Conservation (phyloP, 2,329 filamentous ascomycete species). For the Verticillium zaregamsianum region DNA sequence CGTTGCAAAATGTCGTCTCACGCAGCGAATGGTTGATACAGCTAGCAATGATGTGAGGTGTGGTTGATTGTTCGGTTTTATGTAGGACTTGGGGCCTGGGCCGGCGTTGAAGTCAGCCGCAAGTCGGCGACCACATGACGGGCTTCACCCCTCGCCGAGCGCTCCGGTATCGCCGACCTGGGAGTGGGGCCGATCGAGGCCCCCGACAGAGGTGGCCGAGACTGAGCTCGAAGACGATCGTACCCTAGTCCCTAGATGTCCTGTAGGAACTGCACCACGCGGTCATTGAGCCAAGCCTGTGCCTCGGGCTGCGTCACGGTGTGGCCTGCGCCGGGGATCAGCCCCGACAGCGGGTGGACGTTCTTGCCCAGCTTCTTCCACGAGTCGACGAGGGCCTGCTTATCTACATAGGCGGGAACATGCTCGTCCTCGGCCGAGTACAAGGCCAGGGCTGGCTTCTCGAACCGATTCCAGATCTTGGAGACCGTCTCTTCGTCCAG, state of each 20-base stretch:
- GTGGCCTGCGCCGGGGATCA: slow-evolving; percentile 50
- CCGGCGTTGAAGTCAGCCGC: not conserved
- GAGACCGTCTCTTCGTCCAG: slow-evolving; percentile 52
- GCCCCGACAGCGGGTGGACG: slow-evolving; percentile 45
- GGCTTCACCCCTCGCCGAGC: not conserved
- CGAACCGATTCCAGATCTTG: slow-evolving; percentile 62
- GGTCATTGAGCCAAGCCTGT: slow-evolving; percentile 44
- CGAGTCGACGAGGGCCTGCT: slow-evolving; percentile 48
- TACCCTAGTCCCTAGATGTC: slow-evolving; percentile 1
- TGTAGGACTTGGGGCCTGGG: not conserved
- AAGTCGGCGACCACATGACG: not conserved
- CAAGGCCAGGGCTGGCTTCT: slow-evolving; percentile 58
- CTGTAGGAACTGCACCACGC: slow-evolving; percentile 42
- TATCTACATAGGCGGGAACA: slow-evolving; percentile 55
- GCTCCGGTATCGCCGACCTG: not conserved
- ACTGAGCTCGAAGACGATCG: not conserved
- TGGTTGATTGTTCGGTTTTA: not conserved
- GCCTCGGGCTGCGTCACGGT: slow-evolving; percentile 41
- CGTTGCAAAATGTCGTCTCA: not conserved
- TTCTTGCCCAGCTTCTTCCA: slow-evolving; percentile 47
- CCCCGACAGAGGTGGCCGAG: not conserved
- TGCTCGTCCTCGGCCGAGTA: slow-evolving; percentile 64
- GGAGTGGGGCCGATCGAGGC: not conserved
- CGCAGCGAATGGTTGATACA: not conserved
- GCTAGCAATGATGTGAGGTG: not conserved